Evolutionary conservation across 768 basidiomycete genomes (phyloP).

Genomic region (Coprinopsis marcescibilis): DNA sequence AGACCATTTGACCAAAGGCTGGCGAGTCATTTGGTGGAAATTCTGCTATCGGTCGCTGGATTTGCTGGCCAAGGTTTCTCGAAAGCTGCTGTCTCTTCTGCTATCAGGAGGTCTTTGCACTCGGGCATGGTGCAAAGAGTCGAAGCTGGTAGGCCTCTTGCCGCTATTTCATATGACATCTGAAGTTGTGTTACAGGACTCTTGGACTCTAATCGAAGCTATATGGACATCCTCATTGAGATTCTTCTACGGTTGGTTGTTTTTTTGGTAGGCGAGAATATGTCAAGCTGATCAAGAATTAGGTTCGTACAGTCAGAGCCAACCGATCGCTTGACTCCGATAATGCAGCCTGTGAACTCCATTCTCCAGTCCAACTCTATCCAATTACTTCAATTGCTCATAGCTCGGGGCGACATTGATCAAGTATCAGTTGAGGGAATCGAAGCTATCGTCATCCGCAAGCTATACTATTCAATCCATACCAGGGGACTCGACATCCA

Average conservation of each 20-base stretch:
- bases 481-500: constrained; percentile 72
- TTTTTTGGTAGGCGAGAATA: not conserved
- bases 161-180: constrained; percentile 5
- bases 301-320: constrained; percentile 83
- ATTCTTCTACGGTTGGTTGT: constrained; percentile 62
- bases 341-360: constrained; percentile 58
- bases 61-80: constrained; percentile 90
- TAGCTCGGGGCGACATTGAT: constrained; percentile 79
- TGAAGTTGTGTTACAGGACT: constrained; percentile 26
- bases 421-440: constrained; percentile 50
- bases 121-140: constrained; percentile 56
- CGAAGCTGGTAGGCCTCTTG: constrained; percentile 43
- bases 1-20: constrained; percentile 73
- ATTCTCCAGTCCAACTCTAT: constrained; percentile 68
- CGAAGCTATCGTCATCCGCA: constrained; percentile 66
- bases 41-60: constrained; percentile 66
- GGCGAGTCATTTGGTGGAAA: constrained; percentile 69
- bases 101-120: constrained; percentile 62
- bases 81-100: constrained; percentile 62
- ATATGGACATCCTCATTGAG: constrained; percentile 73
- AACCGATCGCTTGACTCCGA: constrained; percentile 33
- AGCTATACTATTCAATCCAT: constrained; percentile 73
- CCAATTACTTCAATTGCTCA: constrained; percentile 77
- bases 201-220: constrained; percentile 51
- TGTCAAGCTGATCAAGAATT: constrained; percentile 8